phyloP scores from a whole-genome alignment of 2,329 filamentous ascomycete species.

The Plenodomus tracheiphilus region DNA sequence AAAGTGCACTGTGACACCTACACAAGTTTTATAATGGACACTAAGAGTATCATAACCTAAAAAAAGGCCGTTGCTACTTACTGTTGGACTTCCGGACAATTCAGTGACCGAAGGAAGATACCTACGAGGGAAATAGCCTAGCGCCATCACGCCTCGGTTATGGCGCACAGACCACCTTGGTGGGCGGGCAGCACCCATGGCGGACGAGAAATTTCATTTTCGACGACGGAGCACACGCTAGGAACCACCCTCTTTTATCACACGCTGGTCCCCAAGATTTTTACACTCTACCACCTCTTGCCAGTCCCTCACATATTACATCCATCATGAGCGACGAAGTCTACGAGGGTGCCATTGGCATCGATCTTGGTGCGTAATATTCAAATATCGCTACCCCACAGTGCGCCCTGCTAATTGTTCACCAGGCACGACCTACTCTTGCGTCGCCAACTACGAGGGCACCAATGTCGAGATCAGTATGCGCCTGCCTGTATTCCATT shows the following conservation, averaged over 20 bases:
- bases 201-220: neutral
- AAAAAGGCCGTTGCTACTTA: too few relatives aligned
- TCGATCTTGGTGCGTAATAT: slow-evolving; percentile 81
- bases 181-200: neutral
- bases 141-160: neutral
- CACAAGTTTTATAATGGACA: too few relatives aligned
- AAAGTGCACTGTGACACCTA: too few relatives aligned
- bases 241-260: slow-evolving; percentile 24
- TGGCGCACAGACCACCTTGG: neutral
- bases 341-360: slow-evolving; percentile 99
- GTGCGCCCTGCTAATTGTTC: slow-evolving; percentile 39
- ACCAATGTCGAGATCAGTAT: slow-evolving; percentile 98
- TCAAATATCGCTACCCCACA: slow-evolving; percentile 29
- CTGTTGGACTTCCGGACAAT: too few relatives aligned
- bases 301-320: slow-evolving; percentile 36
- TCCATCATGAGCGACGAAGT: slow-evolving; percentile 91
- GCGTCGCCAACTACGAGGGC: slow-evolving; percentile 98
- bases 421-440: slow-evolving; percentile 97
- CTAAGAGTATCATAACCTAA: too few relatives aligned
- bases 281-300: slow-evolving; percentile 37
- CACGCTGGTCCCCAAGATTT: slow-evolving; percentile 1
- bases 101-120: too few relatives aligned
- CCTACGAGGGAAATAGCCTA: neutral
- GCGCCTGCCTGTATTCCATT: slow-evolving; percentile 38
- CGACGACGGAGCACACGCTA: neutral